These are phyloP conservation scores for Loxodes magnus DNA, from an alignment of 73 alveolate species.

Conservation along the genomic window DNA sequence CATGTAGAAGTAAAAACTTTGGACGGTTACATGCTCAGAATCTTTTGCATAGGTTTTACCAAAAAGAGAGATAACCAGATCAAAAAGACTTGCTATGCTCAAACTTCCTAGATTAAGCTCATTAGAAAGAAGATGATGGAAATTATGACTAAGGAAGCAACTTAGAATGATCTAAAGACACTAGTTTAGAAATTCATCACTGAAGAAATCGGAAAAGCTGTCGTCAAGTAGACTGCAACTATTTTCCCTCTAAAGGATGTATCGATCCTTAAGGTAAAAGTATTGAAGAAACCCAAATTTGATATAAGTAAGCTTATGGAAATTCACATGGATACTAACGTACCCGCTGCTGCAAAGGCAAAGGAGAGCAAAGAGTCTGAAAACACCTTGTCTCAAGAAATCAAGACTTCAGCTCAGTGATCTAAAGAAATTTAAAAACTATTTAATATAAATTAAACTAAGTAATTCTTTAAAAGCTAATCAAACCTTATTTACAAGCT, in stretches of 20 bases:
- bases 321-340: constrained; percentile 40
- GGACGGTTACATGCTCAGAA: constrained; percentile 79
- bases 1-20: constrained; percentile 72
- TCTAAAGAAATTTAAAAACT: no score
- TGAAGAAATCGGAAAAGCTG: constrained; percentile 57
- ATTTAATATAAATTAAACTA: not conserved
- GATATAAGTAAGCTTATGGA: constrained; percentile 73
- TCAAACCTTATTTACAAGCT: not conserved
- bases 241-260: constrained; percentile 91
- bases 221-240: constrained; percentile 61
- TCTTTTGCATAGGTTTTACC: constrained; percentile 87
- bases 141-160: constrained; percentile 66
- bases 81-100: constrained; percentile 88
- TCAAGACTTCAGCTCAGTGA: constrained; percentile 3
- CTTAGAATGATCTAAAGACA: constrained; percentile 50
- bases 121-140: constrained; percentile 89
- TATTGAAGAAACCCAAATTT: constrained; percentile 86
- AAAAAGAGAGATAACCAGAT: constrained; percentile 55
- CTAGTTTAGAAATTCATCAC: constrained; percentile 53
- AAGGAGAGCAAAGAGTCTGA: constrained; percentile 29
- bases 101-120: constrained; percentile 55
- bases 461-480: not conserved
- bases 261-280: constrained; percentile 80
- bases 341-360: constrained; percentile 24
- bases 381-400: constrained; percentile 5